Evolutionary conservation across 2,329 filamentous ascomycete species (phyloP), one percentile per base, ranked within the genome.

Genomic region (Hypoxylon sp.): DNA sequence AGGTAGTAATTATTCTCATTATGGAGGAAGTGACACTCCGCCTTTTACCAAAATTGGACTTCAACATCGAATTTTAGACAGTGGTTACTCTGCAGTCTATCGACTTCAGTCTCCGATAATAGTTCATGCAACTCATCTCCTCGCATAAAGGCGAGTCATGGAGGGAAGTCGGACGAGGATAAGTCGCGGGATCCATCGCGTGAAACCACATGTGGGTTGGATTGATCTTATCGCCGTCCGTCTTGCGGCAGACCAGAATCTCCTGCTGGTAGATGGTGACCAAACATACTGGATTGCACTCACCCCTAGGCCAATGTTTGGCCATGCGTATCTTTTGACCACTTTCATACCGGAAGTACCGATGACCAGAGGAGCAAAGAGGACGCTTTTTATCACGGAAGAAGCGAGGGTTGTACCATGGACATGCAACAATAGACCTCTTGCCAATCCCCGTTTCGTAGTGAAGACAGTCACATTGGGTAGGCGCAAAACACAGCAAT

Each of bases 181-280:
- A 71, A 49, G 67, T 70, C 34, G 68, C 66, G 52, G 66, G 62
- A 57, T 73, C 66, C 64, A 73, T 67, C 25, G 67, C 71, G 30
- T 73, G 68, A 36, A 70, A 51, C 71, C 71, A 74, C 32, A 63
- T 41, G 48, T 71, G 52, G n/a, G 57, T 60, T 25, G 68, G 69
- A 19, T 61, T 59, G 51, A 71, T 65, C 48, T 60, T 59, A 34
- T 41, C 38, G 56, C 55, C 21, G 32, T 66, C 56, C 19, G 17
- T 55, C 30, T 49, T 68, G 21, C 11, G 32, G 63, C 58, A 72
- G 59, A 73, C 41, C 21, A 45, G 48, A 25, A 74, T 65, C n/a
- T 55, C 13, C 6, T 50, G 63, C 28, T 55, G n/a, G 50, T 73
- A 65, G 7, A 28, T 43, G 53, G 57, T 66, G 32, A 65, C 34